Conservation (phyloP, 164 flowering plant species). For the Stephania yunnanensis region DNA sequence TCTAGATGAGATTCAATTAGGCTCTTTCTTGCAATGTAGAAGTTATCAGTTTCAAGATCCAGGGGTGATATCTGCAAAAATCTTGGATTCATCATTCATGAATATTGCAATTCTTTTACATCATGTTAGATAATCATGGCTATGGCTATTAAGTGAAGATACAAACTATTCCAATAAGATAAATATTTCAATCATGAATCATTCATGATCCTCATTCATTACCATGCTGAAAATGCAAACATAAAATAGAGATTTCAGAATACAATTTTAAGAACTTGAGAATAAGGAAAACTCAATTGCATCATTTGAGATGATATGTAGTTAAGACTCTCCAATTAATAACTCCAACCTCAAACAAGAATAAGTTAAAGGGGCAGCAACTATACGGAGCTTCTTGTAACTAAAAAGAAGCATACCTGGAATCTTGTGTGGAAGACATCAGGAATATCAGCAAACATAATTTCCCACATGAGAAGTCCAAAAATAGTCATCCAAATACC, state of each 20-base stretch:
- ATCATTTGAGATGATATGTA: not conserved
- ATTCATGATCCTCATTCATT: no score
- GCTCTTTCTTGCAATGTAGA: slow-evolving; percentile 51
- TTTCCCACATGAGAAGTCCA: slow-evolving; percentile 92
- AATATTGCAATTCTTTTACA: not conserved
- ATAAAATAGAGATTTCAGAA: not conserved
- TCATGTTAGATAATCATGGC: no score
- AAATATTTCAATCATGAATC: no score
- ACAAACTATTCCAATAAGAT: no score
- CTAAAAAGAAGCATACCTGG: slow-evolving; percentile 46
- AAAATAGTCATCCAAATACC: slow-evolving; percentile 95
- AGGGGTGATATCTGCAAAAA: slow-evolving; percentile 69
- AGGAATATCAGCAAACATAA: slow-evolving; percentile 74
- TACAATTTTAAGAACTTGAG: not conserved
- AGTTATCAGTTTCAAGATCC: slow-evolving; percentile 72
- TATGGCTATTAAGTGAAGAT: no score
- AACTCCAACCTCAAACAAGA: not conserved
- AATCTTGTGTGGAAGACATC: slow-evolving; percentile 75
- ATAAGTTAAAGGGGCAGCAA: not conserved
- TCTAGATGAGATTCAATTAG: slow-evolving; percentile 58
- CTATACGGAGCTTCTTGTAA: not conserved
- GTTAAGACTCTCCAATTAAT: not conserved
- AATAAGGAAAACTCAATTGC: not conserved
- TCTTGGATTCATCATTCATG: not conserved
- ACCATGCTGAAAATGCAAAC: no score